Evolutionary conservation across 1,284 basidiomycete species (phyloP).

Genomic region (Heliocybe sulcata): DNA sequence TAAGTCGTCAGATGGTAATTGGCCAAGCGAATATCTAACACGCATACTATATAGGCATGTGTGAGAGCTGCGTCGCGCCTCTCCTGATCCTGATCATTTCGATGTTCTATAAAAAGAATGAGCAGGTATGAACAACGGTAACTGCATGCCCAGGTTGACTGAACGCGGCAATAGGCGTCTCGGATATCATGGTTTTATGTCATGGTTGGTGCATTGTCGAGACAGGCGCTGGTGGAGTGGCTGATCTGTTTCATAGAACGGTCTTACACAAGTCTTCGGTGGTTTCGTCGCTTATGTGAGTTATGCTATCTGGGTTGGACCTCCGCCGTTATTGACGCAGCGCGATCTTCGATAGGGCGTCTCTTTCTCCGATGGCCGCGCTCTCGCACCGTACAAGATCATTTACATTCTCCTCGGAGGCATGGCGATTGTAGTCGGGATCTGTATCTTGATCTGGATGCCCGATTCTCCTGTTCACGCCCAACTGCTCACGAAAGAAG

Average conservation of each 20-base stretch:
- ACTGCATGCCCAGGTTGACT: background rate
- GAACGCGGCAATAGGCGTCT: constrained; percentile 28
- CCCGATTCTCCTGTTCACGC: constrained; percentile 64
- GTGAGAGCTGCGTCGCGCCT: constrained; percentile 57
- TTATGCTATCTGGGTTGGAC: constrained; percentile 1
- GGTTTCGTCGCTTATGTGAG: constrained; percentile 59
- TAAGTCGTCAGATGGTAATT: constrained; percentile 14
- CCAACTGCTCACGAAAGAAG: constrained; percentile 45
- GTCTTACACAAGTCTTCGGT: constrained; percentile 56
- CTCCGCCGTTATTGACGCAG: background rate
- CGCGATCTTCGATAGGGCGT: constrained; percentile 40
- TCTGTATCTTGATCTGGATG: constrained; percentile 51
- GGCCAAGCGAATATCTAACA: background rate
- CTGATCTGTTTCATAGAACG: constrained; percentile 31
- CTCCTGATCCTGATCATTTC: constrained; percentile 57
- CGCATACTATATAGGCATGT: constrained; percentile 46
- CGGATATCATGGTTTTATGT: constrained; percentile 65
- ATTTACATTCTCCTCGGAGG: constrained; percentile 56
- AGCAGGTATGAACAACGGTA: constrained; percentile 35
- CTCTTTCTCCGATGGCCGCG: constrained; percentile 43
- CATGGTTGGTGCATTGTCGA: constrained; percentile 35
- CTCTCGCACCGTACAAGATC: constrained; percentile 50
- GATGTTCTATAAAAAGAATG: constrained; percentile 67
- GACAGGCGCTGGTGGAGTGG: too few species aligned
- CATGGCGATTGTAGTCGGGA: constrained; percentile 52